Evolutionary conservation across 768 basidiomycete genomes (phyloP).

Genomic region (Neoboletus brunneissimus): DNA sequence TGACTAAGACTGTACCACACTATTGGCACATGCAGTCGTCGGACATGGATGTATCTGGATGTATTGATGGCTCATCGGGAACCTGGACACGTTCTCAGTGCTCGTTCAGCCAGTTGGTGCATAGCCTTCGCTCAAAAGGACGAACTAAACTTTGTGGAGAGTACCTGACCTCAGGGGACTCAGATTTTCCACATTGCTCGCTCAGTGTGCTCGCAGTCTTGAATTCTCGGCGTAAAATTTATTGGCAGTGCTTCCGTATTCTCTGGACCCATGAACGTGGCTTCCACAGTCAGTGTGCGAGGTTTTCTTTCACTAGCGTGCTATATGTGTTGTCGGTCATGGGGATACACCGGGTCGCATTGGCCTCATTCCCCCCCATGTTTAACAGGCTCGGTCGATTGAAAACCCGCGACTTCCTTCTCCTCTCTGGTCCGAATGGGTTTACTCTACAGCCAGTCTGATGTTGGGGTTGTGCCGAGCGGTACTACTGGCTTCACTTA

Average conservation of each 20-base stretch:
- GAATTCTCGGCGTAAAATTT: neutral
- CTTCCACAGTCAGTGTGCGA: neutral
- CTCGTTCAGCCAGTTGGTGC: neutral
- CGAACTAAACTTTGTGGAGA: neutral
- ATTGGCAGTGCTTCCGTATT: neutral
- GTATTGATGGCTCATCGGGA: neutral
- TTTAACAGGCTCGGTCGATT: neutral
- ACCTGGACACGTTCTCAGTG: neutral
- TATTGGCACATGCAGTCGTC: too few species aligned
- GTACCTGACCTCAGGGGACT: neutral
- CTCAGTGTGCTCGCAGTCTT: neutral
- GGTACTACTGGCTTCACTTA: neutral
- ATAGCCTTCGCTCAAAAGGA: neutral
- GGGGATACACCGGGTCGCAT: neutral
- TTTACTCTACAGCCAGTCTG: neutral
- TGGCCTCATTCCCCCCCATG: neutral
- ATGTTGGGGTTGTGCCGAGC: slow-evolving; percentile 3
- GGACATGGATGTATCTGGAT: too few species aligned
- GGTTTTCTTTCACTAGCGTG: neutral
- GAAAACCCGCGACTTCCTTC: neutral
- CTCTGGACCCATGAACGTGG: neutral
- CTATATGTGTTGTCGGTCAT: neutral
- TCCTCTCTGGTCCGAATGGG: neutral
- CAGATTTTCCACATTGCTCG: neutral
- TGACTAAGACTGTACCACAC: too few species aligned